phyloP scores from a whole-genome alignment of 2,329 filamentous ascomycete genomes.

The Colletotrichum lini region DNA sequence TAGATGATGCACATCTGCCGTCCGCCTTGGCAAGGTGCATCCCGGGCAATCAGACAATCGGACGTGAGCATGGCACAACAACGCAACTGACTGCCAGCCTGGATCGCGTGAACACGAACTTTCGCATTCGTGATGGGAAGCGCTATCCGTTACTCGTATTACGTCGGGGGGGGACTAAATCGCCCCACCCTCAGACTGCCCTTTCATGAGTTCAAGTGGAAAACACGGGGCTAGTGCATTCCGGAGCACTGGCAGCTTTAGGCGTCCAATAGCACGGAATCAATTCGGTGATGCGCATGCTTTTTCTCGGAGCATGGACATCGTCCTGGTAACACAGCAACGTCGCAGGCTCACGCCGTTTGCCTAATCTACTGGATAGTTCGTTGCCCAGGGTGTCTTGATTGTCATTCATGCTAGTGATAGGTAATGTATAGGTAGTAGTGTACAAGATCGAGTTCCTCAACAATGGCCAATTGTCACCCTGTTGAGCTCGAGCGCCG shows the following conservation, averaged over 20 bases:
- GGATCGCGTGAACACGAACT: background rate
- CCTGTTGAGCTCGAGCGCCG: slow-evolving; percentile 3
- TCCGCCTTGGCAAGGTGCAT: slow-evolving; percentile 14
- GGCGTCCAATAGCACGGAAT: no score
- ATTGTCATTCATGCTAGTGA: slow-evolving; percentile 19
- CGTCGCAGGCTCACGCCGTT: background rate
- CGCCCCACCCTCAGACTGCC: no score
- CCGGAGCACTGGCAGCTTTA: background rate
- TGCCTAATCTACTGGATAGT: background rate
- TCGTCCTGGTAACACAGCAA: background rate
- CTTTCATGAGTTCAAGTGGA: background rate
- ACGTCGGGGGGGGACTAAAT: background rate
- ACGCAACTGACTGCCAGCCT: background rate
- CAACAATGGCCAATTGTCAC: slow-evolving; percentile 5
- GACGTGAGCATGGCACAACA: background rate
- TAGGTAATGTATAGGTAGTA: slow-evolving; percentile 12
- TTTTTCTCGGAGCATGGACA: background rate
- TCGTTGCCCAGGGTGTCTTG: slow-evolving; percentile 6
- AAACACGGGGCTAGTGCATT: no score
- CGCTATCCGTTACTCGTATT: background rate
- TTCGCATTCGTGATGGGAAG: background rate
- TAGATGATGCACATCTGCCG: slow-evolving; percentile 25
- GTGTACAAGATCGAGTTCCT: slow-evolving; percentile 26
- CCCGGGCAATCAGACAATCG: slow-evolving; percentile 5
- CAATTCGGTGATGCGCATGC: background rate